phyloP scores from a whole-genome alignment of 192 early-diverging fungal genomes.

The Lunasporangiospora selenospora region DNA sequence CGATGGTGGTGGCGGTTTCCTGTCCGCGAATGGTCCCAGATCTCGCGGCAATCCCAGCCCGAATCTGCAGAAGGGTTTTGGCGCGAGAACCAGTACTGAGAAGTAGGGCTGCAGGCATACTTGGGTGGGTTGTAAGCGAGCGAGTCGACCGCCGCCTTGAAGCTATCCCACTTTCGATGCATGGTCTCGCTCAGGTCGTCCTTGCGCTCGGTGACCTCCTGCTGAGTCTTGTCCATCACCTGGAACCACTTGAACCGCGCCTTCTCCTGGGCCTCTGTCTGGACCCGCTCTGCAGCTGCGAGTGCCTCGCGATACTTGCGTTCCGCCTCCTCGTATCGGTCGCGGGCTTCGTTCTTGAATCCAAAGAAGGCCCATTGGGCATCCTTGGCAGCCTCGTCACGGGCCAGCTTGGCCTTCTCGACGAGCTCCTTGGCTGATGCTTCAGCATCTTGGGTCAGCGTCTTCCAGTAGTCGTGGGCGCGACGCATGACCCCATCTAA shows the following conservation, averaged over 20 bases:
- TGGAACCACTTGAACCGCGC: conserved; percentile 42
- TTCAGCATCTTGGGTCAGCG: conserved; percentile 28
- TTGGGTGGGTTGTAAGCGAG: conserved; percentile 41
- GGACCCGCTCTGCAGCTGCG: conserved; percentile 23
- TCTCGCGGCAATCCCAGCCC: conserved; percentile 46
- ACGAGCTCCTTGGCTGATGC: conserved; percentile 26
- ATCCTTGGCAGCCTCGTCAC: conserved; percentile 30
- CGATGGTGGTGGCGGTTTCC: conserved; percentile 7
- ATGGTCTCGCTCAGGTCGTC: conserved; percentile 5
- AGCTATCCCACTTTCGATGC: conserved; percentile 37
- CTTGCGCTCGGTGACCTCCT: conserved; percentile 8
- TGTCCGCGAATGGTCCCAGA: conserved; percentile 35
- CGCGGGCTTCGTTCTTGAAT: conserved; percentile 34
- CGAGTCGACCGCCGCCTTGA: conserved; percentile 42
- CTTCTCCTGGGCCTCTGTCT: conserved; percentile 24
- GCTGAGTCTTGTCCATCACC: conserved; percentile 16
- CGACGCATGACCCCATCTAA: conserved; percentile 26
- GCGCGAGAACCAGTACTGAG: conserved; percentile 38
- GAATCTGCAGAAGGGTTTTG: conserved; percentile 27
- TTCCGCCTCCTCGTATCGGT: conserved; percentile 28
- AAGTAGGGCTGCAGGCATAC: conserved; percentile 36
- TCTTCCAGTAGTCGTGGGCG: conserved; percentile 39
- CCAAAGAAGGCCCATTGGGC: conserved; percentile 47
- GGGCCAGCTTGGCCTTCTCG: conserved; percentile 17
- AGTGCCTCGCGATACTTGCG: conserved; percentile 30